A percentile compares a stretch with the other conserved stretches of the same genome.
These are phyloP conservation scores for Arabidopsis lyrata DNA, from an alignment of 441 rosid species.

Conservation along the genomic window DNA sequence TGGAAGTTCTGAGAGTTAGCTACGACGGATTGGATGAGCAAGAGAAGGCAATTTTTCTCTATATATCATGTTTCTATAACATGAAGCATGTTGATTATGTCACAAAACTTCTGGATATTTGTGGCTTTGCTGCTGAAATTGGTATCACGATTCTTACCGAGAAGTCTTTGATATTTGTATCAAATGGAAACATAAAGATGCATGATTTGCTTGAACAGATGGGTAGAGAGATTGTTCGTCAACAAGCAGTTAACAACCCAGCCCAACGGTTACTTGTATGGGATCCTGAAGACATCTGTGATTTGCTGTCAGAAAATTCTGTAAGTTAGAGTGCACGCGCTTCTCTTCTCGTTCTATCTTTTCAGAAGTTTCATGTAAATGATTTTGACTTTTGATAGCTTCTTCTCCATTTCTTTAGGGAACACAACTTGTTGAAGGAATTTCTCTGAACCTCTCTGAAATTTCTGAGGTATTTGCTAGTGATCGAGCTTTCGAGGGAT, in stretches of 20 bases:
- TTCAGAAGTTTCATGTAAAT: constrained; percentile 19
- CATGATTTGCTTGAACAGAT: constrained; percentile 55
- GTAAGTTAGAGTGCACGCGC: constrained; percentile 32
- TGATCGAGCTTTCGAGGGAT: constrained; percentile 35
- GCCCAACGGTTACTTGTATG: constrained; percentile 49
- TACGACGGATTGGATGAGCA: constrained; percentile 46
- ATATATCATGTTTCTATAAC: constrained; percentile 51
- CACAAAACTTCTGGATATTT: constrained; percentile 36
- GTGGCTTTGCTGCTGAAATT: constrained; percentile 38
- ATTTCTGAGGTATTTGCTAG: constrained; percentile 26
- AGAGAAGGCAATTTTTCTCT: constrained; percentile 47
- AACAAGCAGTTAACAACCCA: constrained; percentile 32
- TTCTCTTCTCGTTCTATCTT: constrained; percentile 15
- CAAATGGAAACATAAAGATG: constrained; percentile 37
- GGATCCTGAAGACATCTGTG: constrained; percentile 36
- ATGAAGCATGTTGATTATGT: constrained; percentile 15
- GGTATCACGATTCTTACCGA: constrained; percentile 44
- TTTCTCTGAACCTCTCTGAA: constrained; percentile 37
- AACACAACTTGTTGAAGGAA: constrained; percentile 39
- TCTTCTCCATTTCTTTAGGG: constrained; percentile 36
- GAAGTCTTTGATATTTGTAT: constrained; percentile 42
- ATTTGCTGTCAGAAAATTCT: constrained; percentile 29
- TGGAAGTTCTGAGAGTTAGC: constrained; percentile 45
- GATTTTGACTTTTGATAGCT: constrained; percentile 26
- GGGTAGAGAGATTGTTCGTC: constrained; percentile 49